phyloP scores from a whole-genome alignment of 2,329 filamentous ascomycete genomes.

The Sclerotinia trifoliorum region DNA sequence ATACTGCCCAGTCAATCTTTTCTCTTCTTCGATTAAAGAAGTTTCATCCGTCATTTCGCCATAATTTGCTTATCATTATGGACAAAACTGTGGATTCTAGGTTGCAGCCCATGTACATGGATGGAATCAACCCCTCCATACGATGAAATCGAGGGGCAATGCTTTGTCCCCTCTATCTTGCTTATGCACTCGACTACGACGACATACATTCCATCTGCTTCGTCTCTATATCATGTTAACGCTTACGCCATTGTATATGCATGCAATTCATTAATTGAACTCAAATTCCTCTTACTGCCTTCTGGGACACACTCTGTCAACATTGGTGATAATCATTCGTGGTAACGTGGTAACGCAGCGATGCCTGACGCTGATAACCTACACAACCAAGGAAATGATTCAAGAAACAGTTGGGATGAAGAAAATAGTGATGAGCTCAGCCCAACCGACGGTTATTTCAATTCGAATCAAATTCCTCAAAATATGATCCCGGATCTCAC shows the following conservation, averaged over 20 bases:
- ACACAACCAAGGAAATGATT: constrained; percentile 29
- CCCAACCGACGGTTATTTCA: constrained; percentile 39
- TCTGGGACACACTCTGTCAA: too few relatives aligned
- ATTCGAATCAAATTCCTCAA: constrained; percentile 26
- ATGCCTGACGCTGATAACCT: constrained; percentile 32
- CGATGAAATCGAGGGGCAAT: neutral
- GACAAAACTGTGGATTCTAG: neutral
- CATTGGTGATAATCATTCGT: neutral
- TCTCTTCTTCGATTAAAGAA: neutral
- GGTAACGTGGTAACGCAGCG: neutral
- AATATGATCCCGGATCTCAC: constrained; percentile 16
- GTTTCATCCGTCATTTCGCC: neutral
- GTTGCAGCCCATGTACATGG: too few relatives aligned
- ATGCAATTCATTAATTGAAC: neutral
- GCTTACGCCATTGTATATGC: neutral
- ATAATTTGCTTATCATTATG: neutral
- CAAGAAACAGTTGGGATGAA: constrained; percentile 21
- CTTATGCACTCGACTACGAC: constrained; percentile 1
- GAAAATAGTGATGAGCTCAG: constrained; percentile 33
- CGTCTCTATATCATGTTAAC: neutral
- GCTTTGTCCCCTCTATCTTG: neutral
- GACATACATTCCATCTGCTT: neutral
- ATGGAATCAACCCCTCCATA: neutral
- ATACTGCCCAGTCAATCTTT: neutral
- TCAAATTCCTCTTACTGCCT: neutral